Evolutionary conservation across 2,329 filamentous ascomycete genomes (phyloP).

Genomic region (Arachnopeziza araneosa): DNA sequence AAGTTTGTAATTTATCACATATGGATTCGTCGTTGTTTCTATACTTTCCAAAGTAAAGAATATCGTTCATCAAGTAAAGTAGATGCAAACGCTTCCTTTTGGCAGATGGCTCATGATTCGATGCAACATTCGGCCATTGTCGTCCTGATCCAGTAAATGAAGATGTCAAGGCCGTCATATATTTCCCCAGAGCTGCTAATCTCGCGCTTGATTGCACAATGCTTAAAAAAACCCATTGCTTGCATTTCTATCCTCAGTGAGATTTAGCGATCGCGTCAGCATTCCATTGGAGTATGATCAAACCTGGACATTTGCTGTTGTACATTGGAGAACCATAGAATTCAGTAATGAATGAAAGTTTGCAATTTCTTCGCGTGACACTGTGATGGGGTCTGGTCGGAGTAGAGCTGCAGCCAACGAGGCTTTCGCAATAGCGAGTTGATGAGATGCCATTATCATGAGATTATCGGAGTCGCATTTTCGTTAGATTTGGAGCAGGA

Average conservation of each 20-base stretch:
- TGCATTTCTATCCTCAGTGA: constrained; percentile 65
- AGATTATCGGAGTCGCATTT: neutral
- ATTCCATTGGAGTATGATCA: constrained; percentile 36
- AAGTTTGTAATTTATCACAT: constrained; percentile 49
- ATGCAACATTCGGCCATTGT: constrained; percentile 19
- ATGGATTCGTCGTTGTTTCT: constrained; percentile 45
- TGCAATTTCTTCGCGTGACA: constrained; percentile 64
- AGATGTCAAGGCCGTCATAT: constrained; percentile 62
- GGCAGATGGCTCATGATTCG: constrained; percentile 40
- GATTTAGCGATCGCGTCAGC: constrained; percentile 33
- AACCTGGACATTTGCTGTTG: constrained; percentile 82
- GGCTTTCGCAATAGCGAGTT: constrained; percentile 73
- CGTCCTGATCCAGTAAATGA: constrained; percentile 43
- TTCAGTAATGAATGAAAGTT: constrained; percentile 62
- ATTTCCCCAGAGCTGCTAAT: constrained; percentile 66
- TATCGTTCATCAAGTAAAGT: constrained; percentile 73
- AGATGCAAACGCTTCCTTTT: constrained; percentile 69
- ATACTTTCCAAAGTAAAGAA: constrained; percentile 63
- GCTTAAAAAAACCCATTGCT: constrained; percentile 75
- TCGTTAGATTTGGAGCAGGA: neutral
- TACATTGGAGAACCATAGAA: constrained; percentile 63
- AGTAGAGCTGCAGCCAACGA: constrained; percentile 70
- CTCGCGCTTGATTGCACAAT: constrained; percentile 63
- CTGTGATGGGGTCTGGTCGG: constrained; percentile 65
- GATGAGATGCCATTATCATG: constrained; percentile 55